Evolutionary conservation across 129 eudicot species (phyloP), one percentile per base, ranked within the genome.

Genomic region (Daucus carota): DNA sequence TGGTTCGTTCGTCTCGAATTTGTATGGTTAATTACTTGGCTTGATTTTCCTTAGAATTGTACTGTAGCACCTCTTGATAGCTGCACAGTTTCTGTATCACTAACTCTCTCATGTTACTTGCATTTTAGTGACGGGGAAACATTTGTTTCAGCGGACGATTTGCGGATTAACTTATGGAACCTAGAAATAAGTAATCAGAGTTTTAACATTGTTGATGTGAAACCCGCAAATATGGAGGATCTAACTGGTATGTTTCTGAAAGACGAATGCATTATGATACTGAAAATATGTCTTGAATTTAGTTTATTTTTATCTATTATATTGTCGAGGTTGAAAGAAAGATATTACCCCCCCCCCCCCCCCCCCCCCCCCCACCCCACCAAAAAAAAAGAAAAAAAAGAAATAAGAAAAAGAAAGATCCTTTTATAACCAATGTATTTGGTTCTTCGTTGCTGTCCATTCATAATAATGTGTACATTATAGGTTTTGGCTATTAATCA

Each of bases 211-310:
- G 96, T 94, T 78, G 99, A 94, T 81, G 94, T 91, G 77, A 94
- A 94, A 87, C 99, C 99, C 74, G 71, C 91, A 36, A 94, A 94
- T 84, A 94, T 91, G 99, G 99, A 94, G 86, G 99, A 94, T 88
- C 89, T 94, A 47, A 94, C 99, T 74, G 99, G 99, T 94, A 85
- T 45, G 73, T n/a, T 13, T 46, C 52, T 78, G 28, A 57, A 44
- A 42, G 28, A 24, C 16, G 17, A 63, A 15, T 29, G 38, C 20
- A 15, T 63, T 63, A 14, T 63, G 70, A 63, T 63, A 63, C 4
- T 72, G 4, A 26, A n/a, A 45, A 43, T 16, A n/a, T 72, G 45
- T 43, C 8, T 72, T 43, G 13, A 9, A 15, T 2, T 66, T 66
- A 16, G 12, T 11, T 11, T 62, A 62, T 62, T 62, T 29, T 36